Evolutionary conservation across 1,139 yeast species (phyloP), one percentile per base, ranked within the genome.

Genomic region (Yamadazyma diospyri): DNA sequence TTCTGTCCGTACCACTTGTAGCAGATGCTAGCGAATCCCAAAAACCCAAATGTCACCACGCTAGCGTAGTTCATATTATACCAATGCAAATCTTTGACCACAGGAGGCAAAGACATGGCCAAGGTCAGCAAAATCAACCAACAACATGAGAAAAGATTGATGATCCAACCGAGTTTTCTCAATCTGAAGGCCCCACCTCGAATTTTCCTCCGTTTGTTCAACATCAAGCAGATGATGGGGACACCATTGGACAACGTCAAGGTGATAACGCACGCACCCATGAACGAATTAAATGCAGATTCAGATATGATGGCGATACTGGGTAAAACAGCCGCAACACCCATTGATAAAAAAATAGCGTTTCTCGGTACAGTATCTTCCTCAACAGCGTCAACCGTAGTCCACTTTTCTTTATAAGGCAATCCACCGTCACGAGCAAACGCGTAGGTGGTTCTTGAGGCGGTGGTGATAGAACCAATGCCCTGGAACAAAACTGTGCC

Each of bases 371-470:
- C 78, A 8, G 60, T 64, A 37, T 64, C 69, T 40, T 72, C 76
- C 30, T 81, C 81, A 9, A 62, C 56, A 2, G 76, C 64, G 42
- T 81, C 80, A 26, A 85, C 86, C 44, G 72, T 71, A 4, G 78
- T 71, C 83, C 88, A 83, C 24, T 71, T 53, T 8, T 71, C 64
- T 38, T 80, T 75, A 45, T 70, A 78, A 0, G 96, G 96, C 30
- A 87, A 61, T 0, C 94, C 95, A 29, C 84, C 88, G 54, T 87
- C 97, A 57, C 97, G 76, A 33, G 95, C 86, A 59, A 87, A 80
- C 10, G 94, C 87, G 62, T 79, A 87, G 1, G 89, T 83, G 22
- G 86, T 79, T 63, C 96, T 76, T 5, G 95, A 84, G 1, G 94
- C 89, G 0, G 95, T 85, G 0, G 94, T 84, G 21, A 85, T 67